Conservation (phyloP, 2,329 filamentous ascomycete genomes). For the Hymenoscyphus albidus region DNA sequence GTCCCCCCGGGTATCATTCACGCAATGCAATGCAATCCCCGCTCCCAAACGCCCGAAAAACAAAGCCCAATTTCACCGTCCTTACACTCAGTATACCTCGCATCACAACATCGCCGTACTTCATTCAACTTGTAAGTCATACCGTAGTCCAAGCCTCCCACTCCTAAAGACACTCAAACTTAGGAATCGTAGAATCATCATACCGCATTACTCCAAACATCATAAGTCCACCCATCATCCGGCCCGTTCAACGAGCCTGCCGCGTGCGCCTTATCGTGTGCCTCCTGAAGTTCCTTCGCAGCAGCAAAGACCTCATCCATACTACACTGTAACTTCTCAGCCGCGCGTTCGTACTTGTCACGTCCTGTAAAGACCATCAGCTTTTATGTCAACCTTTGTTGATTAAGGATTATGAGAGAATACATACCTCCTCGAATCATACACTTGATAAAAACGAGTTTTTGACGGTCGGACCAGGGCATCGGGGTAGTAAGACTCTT, state of each 20-base stretch:
- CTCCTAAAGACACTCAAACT: no score
- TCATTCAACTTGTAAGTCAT: no score
- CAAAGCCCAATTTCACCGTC: no score
- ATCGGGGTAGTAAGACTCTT: neutral
- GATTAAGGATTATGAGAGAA: no score
- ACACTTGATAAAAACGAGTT: constrained; percentile 18
- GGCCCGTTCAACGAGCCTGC: constrained; percentile 13
- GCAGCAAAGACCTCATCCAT: constrained; percentile 30
- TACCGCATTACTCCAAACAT: constrained; percentile 18
- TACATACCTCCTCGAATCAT: constrained; percentile 17
- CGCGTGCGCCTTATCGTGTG: constrained; percentile 22
- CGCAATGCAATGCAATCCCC: no score
- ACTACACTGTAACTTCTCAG: constrained; percentile 20
- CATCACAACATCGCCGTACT: no score
- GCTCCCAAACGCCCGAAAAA: no score
- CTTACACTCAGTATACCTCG: no score
- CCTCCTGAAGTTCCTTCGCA: constrained; percentile 29
- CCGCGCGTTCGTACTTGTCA: constrained; percentile 23
- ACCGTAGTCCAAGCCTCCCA: no score
- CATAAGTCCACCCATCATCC: constrained; percentile 25
- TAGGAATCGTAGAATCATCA: neutral
- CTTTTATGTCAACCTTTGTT: neutral
- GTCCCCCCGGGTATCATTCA: no score
- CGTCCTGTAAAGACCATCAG: constrained; percentile 16
- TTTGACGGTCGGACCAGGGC: neutral